Percentiles rank a stretch among this genome's conserved stretches.
These are phyloP conservation scores for Furcasterigmium furcatum DNA, from an alignment of 2,329 filamentous ascomycete genomes.

Conservation along the genomic window DNA sequence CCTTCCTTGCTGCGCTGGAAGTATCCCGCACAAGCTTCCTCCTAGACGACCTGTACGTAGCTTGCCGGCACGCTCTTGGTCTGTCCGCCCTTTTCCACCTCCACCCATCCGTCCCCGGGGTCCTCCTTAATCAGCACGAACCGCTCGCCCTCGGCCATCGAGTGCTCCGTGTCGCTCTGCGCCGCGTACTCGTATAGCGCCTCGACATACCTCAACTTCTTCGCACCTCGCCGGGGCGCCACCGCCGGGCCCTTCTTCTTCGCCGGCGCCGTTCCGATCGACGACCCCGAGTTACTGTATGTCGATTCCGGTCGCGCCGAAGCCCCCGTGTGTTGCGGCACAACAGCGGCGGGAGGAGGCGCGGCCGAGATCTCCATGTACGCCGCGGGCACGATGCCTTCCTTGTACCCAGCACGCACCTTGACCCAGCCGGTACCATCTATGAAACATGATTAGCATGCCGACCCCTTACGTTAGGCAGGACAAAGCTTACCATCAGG, in stretches of 20 bases:
- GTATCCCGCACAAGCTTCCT: constrained; percentile 17
- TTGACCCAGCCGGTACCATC: constrained; percentile 92
- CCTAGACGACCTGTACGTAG: constrained; percentile 76
- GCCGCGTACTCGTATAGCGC: constrained; percentile 91
- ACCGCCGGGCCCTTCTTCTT: constrained; percentile 93
- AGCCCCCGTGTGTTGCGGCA: constrained; percentile 40
- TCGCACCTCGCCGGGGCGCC: constrained; percentile 84
- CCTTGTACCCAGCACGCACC: constrained; percentile 69
- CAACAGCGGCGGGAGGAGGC: constrained; percentile 36
- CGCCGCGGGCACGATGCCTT: constrained; percentile 82
- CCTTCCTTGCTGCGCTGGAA: too few relatives aligned
- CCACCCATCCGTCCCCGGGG: constrained; percentile 90
- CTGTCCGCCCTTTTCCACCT: constrained; percentile 87
- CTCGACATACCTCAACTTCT: constrained; percentile 91
- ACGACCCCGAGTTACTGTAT: constrained; percentile 75
- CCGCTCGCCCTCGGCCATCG: constrained; percentile 84
- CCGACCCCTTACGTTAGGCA: too few relatives aligned
- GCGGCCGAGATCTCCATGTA: constrained; percentile 71
- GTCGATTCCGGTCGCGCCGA: constrained; percentile 66
- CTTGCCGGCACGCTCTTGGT: constrained; percentile 90
- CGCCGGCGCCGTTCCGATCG: constrained; percentile 43
- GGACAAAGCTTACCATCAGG: constrained; percentile 69
- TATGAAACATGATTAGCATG: constrained; percentile 40
- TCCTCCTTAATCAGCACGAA: constrained; percentile 90
- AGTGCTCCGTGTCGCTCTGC: constrained; percentile 81